Base-by-base conservation (phyloP, 2,329 filamentous ascomycete species). In the Chalaropsis thielavioides region DNA sequence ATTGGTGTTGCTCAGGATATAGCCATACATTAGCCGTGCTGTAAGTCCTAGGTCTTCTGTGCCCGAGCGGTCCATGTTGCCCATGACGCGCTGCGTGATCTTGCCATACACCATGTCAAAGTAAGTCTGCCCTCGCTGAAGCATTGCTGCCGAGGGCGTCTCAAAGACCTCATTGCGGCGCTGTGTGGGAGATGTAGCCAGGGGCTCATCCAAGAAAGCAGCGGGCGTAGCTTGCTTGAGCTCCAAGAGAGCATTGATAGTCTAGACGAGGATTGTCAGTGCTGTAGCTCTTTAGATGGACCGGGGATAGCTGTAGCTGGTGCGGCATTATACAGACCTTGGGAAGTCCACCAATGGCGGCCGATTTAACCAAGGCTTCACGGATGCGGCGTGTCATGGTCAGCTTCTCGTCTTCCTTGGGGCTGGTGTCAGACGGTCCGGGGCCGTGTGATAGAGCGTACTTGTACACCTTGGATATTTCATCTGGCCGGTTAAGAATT, bases 81-180 rank as follows among this genome's bases (percentile, higher is more conserved):
- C 71, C 76, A 79, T 79, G 62, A 81, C 75, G 11, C 77, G 72
- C 67, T 71, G 72, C 7, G 76, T 72, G n/a, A 81, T 73, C 67
- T 79, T 80, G 68, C 78, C 79, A 69, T 82, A 82, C 27, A 80
- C 70, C 24, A 70, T 72, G 64, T 79, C 73, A 69, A 81, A 82
- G 71, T 80, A 80, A 19, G 31, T 66, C 62, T 75, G 74, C 2
- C 80, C 80, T 13, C 79, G 76, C 19, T 73, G 68, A 13, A 81
- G 70, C 19, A 80, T 72, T 17, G 73, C 66, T 0, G 71, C 67
- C 0, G 71, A 61, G 0, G 75, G 72, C 8, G 72, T 70, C 46
- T 73, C 69, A 66, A 76, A 74, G 17, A 80, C 66, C 62, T 81
- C 78, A 17, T 63, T 68, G 8, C 70, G 68, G 15, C 76, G 72